A percentile compares a stretch with the other conserved stretches of the same genome.
Conservation (phyloP, 2,329 filamentous ascomycete species). For the Triangularia setosa region DNA sequence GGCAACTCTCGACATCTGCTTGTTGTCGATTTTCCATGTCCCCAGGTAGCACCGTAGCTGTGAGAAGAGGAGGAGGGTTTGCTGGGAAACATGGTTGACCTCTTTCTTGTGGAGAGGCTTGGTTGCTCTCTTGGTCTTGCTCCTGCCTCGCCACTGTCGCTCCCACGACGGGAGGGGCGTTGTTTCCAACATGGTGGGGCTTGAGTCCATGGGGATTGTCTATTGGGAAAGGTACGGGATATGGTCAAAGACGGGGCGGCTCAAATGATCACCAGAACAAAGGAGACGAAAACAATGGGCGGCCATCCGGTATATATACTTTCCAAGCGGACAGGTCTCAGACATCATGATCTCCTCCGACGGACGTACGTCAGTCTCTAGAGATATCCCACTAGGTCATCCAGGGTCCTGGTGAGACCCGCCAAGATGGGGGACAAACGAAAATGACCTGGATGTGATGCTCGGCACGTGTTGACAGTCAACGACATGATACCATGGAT, state of each 20-base stretch:
- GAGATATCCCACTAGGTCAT: constrained; percentile 5
- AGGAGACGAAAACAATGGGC: not conserved
- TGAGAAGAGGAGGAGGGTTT: constrained; percentile 14
- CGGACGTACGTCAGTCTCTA: constrained; percentile 6
- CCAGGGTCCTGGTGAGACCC: constrained; percentile 17
- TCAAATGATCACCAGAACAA: not conserved
- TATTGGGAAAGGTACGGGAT: not conserved
- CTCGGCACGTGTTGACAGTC: constrained; percentile 9
- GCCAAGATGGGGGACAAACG: constrained; percentile 9
- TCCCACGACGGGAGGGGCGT: constrained; percentile 8
- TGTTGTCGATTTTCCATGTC: constrained; percentile 1
- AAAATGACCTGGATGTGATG: constrained; percentile 8
- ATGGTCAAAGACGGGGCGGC: not conserved
- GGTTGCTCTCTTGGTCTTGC: not conserved
- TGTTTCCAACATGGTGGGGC: constrained; percentile 13
- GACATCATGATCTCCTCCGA: not conserved
- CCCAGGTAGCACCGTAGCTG: constrained; percentile 12
- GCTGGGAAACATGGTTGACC: constrained; percentile 6
- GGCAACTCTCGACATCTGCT: not conserved
- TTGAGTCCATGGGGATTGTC: not conserved
- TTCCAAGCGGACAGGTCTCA: not conserved
- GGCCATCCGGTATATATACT: not conserved
- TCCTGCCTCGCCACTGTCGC: constrained; percentile 3
- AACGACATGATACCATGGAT: not conserved
- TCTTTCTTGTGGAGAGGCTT: not conserved